Conservation (phyloP, 2,329 filamentous ascomycete genomes). For the Fusarium heterosporum region DNA sequence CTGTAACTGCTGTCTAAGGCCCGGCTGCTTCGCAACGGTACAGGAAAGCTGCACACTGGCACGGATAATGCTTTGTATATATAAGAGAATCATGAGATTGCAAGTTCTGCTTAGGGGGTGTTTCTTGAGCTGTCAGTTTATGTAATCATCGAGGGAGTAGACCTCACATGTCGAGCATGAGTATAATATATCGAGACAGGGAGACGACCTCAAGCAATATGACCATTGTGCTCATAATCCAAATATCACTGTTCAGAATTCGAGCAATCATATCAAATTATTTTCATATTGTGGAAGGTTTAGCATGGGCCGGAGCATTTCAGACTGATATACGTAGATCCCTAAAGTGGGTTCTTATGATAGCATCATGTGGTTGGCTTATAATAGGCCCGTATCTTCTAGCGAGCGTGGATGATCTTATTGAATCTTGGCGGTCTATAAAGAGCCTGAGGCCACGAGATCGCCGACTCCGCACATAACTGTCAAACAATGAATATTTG, state of each 20-base stretch:
- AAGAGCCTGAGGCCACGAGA: not conserved
- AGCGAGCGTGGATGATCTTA: not conserved
- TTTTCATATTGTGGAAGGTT: not conserved
- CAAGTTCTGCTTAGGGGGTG: not conserved
- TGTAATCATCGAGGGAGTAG: no score
- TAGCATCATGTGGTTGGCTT: not conserved
- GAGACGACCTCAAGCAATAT: not conserved
- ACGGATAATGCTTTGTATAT: not conserved
- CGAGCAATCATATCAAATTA: not conserved
- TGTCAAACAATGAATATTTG: not conserved
- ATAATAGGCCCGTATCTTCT: not conserved
- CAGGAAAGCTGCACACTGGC: not conserved
- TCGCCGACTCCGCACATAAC: not conserved
- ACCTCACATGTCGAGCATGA: no score
- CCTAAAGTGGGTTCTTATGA: not conserved
- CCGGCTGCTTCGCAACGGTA: not conserved
- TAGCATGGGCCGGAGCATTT: not conserved
- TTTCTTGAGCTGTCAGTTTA: not conserved
- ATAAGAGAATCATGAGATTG: accelerated
- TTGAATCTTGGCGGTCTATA: not conserved
- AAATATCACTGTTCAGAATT: not conserved
- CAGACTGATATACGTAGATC: not conserved
- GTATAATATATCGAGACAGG: no score
- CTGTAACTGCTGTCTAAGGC: not conserved
- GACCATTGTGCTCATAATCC: not conserved